Evolutionary conservation across 2,329 filamentous ascomycete genomes (phyloP), one percentile per base, ranked within the genome.

Genomic region (Microdochium nivale): DNA sequence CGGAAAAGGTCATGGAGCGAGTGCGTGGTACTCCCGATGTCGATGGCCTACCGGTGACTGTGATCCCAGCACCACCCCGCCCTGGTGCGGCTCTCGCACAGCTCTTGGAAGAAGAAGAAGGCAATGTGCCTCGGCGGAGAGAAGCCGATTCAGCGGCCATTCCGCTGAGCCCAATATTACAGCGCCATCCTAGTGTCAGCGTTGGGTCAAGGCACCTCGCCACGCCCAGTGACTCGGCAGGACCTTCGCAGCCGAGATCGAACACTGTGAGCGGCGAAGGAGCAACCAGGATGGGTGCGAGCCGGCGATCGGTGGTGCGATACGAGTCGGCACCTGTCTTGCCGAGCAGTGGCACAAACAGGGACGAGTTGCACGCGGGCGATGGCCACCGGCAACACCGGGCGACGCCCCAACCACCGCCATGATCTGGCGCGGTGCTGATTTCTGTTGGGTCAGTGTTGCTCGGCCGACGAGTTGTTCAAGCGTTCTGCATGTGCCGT

Each of bases 21-120:
- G 72, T 82, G 47, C 71, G 76, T 11, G 75, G 80, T 10, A 75
- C 74, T 0, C 71, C 75, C 0, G 75, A 79, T 57, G 79, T 75
- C 2, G 76, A 77, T 21, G 76, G 73, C 54, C 66, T 85, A 19
- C 80, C 81, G 1, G 74, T 81, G 1, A 80, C 73, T 19, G 75
- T 83, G 8, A 83, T 86, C 14, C 81, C 82, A 2, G 80, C 82
- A 1, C 82, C 82, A 19, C 73, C 76, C 33, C 73, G 82, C n/a
- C 70, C 74, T 52, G 79, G 80, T 4, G 74, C 76, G 0, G 77
- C 79, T 47, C 62, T 84, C 3, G 75, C 76, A n/a, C 73, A 77
- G 51, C 70, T 83, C 8, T 64, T 81, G 2, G 78, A 81, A 53
- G 79, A 83, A 54, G 77, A 81, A 54, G 72, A 67, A 51, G 25